These are phyloP conservation scores for Waitea zeae DNA, from an alignment of 1,284 basidiomycete genomes.

Conservation along the genomic window DNA sequence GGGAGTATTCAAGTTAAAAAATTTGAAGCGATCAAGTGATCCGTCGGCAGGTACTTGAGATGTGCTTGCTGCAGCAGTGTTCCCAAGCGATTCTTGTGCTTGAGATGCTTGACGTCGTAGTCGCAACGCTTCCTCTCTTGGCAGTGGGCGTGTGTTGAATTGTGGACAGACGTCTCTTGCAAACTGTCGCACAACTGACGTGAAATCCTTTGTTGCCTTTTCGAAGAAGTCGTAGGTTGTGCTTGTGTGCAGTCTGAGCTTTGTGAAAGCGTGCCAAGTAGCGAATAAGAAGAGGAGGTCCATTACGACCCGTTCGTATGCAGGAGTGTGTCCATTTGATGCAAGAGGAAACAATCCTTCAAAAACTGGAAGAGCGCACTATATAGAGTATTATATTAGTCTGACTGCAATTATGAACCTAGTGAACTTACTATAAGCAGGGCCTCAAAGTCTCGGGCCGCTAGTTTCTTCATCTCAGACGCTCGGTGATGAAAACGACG, in stretches of 20 bases:
- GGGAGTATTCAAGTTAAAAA: neutral
- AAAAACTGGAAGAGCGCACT: slow-evolving; percentile 14
- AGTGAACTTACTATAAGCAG: slow-evolving; percentile 11
- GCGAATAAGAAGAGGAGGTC: slow-evolving; percentile 11
- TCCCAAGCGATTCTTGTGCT: neutral
- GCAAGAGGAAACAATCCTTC: slow-evolving; percentile 13
- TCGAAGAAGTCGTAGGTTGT: slow-evolving; percentile 8
- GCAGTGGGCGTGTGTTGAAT: slow-evolving; percentile 9
- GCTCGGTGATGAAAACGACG: slow-evolving; percentile 10
- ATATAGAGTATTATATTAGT: neutral
- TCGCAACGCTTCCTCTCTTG: slow-evolving; percentile 7
- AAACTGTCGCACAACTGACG: slow-evolving; percentile 5
- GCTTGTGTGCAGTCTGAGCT: slow-evolving; percentile 14
- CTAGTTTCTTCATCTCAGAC: slow-evolving; percentile 13
- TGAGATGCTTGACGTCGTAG: slow-evolving; percentile 3
- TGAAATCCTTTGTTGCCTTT: slow-evolving; percentile 8
- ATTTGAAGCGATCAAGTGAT: neutral
- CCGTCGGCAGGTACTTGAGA: neutral
- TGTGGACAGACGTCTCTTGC: slow-evolving; percentile 5
- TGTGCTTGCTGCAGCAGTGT: neutral
- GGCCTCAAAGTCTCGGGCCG: slow-evolving; percentile 13
- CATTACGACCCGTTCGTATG: slow-evolving; percentile 8
- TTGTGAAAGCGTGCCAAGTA: slow-evolving; percentile 14
- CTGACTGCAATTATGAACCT: neutral
- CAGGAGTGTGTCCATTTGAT: no score